Percentiles rank a stretch among this genome's conserved stretches.
phyloP scores from a whole-genome alignment of 2,329 filamentous ascomycete genomes.

The Trichoderma atrobrunneum region DNA sequence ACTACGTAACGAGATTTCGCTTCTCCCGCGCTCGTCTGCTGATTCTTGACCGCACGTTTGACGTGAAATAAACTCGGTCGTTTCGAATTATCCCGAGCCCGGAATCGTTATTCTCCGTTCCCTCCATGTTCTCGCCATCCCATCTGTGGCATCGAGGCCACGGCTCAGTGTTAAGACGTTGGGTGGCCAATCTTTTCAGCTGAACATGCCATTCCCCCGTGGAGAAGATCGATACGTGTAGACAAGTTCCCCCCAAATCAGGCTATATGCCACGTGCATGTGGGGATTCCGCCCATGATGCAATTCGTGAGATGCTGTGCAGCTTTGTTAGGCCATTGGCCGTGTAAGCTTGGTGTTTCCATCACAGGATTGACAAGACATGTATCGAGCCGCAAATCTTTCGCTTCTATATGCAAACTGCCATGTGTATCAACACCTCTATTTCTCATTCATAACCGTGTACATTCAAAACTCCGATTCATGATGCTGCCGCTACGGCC shows the following conservation, averaged over 20 bases:
- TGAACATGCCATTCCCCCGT: not conserved
- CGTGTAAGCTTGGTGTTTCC: not conserved
- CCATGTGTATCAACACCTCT: not conserved
- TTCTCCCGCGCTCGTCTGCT: not conserved
- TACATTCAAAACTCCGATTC: not conserved
- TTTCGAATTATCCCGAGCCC: not conserved
- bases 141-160: not conserved
- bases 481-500: not conserved
- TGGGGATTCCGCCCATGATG: conserved; percentile 16
- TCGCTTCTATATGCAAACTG: not conserved
- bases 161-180: not conserved
- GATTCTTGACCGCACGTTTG: not conserved
- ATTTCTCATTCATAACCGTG: not conserved
- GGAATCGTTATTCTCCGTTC: not conserved
- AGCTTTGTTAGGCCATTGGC: not conserved
- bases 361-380: not conserved
- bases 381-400: not conserved
- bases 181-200: not conserved
- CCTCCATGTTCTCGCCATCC: not conserved
- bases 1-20: conserved; percentile 7
- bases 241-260: conserved; percentile 11
- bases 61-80: not conserved
- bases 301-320: conserved; percentile 9
- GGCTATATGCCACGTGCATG: conserved; percentile 21
- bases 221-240: conserved; percentile 4